Percentiles rank a stretch among this genome's conserved stretches.
These are phyloP conservation scores for Hawksworthiomyces lignivorus DNA, from an alignment of 2,329 filamentous ascomycete genomes.

Conservation along the genomic window DNA sequence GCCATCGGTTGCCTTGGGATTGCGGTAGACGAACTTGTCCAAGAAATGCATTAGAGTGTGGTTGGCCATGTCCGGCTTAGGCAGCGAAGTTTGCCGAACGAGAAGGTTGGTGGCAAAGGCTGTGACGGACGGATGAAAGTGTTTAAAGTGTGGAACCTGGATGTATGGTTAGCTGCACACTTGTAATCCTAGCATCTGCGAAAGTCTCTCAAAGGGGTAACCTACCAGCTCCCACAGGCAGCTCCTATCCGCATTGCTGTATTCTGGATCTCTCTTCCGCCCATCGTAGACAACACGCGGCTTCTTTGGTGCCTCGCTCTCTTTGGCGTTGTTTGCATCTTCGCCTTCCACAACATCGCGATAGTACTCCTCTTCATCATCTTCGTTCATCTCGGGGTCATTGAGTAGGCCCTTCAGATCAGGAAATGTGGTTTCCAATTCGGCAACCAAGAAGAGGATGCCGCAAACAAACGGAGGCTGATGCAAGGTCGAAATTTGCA, in stretches of 20 bases:
- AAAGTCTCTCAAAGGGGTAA: neutral
- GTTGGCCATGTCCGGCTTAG: slow-evolving; percentile 83
- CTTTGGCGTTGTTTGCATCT: slow-evolving; percentile 29
- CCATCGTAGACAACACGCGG: slow-evolving; percentile 59
- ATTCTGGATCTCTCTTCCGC: slow-evolving; percentile 82
- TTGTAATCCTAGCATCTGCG: too few relatives aligned
- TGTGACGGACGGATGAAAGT: slow-evolving; percentile 90
- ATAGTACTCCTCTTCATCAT: slow-evolving; percentile 59
- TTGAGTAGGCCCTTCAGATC: slow-evolving; percentile 71
- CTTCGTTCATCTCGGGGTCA: slow-evolving; percentile 70
- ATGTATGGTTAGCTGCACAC: too few relatives aligned
- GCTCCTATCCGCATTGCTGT: slow-evolving; percentile 85
- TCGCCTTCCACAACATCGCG: slow-evolving; percentile 49
- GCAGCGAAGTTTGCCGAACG: slow-evolving; percentile 60
- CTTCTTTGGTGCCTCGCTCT: slow-evolving; percentile 18
- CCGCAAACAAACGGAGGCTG: slow-evolving; percentile 90
- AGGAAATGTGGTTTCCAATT: slow-evolving; percentile 72
- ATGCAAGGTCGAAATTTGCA: slow-evolving; percentile 81
- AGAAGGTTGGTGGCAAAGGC: slow-evolving; percentile 72
- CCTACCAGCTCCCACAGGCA: slow-evolving; percentile 91
- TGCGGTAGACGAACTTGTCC: slow-evolving; percentile 97
- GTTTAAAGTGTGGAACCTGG: slow-evolving; percentile 61
- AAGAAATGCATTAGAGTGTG: slow-evolving; percentile 93
- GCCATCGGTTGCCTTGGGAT: slow-evolving; percentile 58
- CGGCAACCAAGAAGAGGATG: slow-evolving; percentile 79